Conservation (phyloP, 108 stramenopile genomes). For the Cyclostephanos invisitatus region DNA sequence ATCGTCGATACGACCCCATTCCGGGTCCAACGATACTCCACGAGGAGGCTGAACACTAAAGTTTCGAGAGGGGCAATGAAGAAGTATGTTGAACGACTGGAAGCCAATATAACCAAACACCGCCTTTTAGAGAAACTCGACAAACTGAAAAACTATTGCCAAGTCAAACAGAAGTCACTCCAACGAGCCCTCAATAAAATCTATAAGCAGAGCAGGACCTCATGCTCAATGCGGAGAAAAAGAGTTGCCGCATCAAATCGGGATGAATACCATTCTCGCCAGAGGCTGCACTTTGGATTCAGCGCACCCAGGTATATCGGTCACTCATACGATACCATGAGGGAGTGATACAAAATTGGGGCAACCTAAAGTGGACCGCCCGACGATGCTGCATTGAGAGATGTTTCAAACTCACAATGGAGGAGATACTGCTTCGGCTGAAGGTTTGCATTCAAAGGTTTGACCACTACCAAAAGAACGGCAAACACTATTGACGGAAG, state of each 20-base stretch:
- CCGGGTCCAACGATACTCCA: neutral
- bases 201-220: neutral
- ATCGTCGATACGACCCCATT: neutral
- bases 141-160: no score
- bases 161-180: no score
- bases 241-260: neutral
- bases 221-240: slow-evolving; percentile 1
- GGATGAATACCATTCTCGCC: slow-evolving; percentile 1
- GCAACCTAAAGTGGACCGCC: neutral
- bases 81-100: neutral
- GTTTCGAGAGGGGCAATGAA: neutral
- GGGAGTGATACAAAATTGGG: neutral
- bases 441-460: neutral
- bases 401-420: neutral
- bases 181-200: neutral
- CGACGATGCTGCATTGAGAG: neutral
- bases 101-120: neutral
- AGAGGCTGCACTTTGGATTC: slow-evolving; percentile 8
- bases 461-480: neutral
- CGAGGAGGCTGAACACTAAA: neutral
- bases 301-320: neutral
- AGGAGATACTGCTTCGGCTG: neutral
- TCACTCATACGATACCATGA: neutral
- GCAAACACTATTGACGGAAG: neutral
- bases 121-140: no score